A percentile compares a stretch with the other conserved stretches of the same genome.
Conservation (phyloP, 805 yeast species). For the Yamadazyma nakazawae region DNA sequence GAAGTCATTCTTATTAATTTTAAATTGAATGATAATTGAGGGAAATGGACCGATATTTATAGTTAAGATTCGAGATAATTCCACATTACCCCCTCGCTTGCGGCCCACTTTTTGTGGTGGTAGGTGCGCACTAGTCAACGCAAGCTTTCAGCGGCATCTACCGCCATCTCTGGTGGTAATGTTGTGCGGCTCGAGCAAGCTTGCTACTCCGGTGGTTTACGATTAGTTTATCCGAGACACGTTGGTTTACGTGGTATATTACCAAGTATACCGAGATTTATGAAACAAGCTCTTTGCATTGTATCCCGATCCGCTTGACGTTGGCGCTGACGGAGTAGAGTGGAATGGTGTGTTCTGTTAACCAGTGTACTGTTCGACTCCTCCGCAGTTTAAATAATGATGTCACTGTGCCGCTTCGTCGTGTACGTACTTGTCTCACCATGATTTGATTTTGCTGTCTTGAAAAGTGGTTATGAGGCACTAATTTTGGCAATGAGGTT, state of each 20-base stretch:
- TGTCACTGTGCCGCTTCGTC: neutral
- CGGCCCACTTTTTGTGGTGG: neutral
- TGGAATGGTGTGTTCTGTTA: neutral
- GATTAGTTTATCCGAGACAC: slow-evolving; percentile 1
- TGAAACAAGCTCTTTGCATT: too few relatives aligned
- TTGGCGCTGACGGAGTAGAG: neutral
- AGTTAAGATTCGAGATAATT: neutral
- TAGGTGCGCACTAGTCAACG: too few relatives aligned
- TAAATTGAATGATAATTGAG: neutral
- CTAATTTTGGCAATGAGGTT: neutral
- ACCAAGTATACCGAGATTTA: neutral
- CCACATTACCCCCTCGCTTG: neutral
- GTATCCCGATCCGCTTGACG: too few relatives aligned
- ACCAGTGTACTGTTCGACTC: neutral
- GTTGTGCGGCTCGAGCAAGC: slow-evolving; percentile 3
- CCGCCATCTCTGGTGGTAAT: neutral
- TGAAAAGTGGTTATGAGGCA: neutral
- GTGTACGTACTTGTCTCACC: slow-evolving; percentile 2
- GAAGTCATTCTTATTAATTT: slow-evolving; percentile 2
- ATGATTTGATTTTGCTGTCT: neutral
- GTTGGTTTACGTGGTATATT: neutral
- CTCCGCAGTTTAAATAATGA: neutral
- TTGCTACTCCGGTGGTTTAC: slow-evolving; percentile 1
- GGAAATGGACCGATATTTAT: slow-evolving; percentile 1
- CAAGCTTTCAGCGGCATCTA: neutral